A percentile compares a stretch with the other conserved stretches of the same genome.
These are phyloP conservation scores for Chaetomidium leptoderma DNA, from an alignment of 495 filamentous ascomycete species.

Conservation along the genomic window DNA sequence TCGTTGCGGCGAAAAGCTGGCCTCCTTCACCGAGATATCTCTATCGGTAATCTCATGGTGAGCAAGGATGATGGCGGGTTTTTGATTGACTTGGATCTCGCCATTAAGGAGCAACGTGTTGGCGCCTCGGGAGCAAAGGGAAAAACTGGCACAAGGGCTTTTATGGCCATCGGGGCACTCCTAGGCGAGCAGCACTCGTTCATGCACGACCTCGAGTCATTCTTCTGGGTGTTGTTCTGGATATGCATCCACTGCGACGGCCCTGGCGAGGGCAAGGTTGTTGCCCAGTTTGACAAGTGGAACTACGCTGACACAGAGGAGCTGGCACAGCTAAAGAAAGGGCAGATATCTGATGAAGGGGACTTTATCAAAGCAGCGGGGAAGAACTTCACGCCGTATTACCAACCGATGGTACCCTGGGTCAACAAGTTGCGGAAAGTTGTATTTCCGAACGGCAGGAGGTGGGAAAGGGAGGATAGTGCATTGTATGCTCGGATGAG, in stretches of 20 bases:
- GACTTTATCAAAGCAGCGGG: no score
- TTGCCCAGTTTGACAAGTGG: neutral
- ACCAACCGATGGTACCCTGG: slow-evolving; percentile 34
- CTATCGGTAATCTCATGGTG: slow-evolving; percentile 31
- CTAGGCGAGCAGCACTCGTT: slow-evolving; percentile 1
- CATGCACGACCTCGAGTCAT: neutral
- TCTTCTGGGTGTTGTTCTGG: slow-evolving; percentile 3
- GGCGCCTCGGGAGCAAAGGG: neutral
- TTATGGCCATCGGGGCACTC: neutral
- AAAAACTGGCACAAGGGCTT: neutral
- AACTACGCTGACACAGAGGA: no score
- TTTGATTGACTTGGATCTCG: neutral
- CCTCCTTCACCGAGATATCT: slow-evolving; percentile 36
- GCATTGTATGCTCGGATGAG: slow-evolving; percentile 29
- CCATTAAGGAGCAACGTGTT: neutral
- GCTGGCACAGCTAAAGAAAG: no score
- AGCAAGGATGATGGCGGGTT: neutral
- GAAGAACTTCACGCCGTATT: slow-evolving; percentile 36
- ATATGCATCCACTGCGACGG: neutral
- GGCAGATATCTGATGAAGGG: no score
- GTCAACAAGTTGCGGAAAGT: slow-evolving; percentile 36
- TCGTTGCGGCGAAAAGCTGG: slow-evolving; percentile 11
- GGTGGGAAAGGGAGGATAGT: slow-evolving; percentile 24
- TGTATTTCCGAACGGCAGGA: slow-evolving; percentile 34
- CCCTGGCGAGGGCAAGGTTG: neutral